Conservation (phyloP, 768 basidiomycete species). For the Suillus alpinus region DNA sequence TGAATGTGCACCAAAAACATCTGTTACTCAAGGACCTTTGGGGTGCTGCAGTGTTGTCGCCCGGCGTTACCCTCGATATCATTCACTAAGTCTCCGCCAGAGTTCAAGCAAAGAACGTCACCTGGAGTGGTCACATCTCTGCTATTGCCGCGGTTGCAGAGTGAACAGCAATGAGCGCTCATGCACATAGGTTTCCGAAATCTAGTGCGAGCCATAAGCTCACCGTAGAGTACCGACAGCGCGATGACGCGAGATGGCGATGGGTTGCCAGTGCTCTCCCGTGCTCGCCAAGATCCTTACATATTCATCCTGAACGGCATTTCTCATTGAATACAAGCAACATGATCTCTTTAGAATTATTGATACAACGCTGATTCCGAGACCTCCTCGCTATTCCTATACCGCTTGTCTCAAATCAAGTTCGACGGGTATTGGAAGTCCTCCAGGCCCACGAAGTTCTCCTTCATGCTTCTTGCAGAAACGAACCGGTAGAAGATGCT, state of each 20-base stretch:
- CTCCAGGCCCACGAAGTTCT: slow-evolving; percentile 86
- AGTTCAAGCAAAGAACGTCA: neutral
- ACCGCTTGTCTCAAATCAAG: slow-evolving; percentile 44
- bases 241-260: neutral
- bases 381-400: neutral
- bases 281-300: neutral
- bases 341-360: neutral
- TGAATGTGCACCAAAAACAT: neutral
- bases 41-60: neutral
- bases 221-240: neutral
- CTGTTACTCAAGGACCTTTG: neutral
- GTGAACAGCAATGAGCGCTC: neutral
- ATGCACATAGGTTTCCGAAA: neutral
- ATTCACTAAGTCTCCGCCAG: neutral
- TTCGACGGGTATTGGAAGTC: slow-evolving; percentile 88
- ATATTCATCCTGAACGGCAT: neutral
- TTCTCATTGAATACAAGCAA: neutral
- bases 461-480: slow-evolving; percentile 91
- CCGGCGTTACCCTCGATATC: neutral
- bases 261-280: neutral
- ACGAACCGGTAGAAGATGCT: slow-evolving; percentile 78
- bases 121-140: neutral
- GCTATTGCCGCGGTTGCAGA: neutral
- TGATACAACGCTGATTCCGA: too few species aligned
- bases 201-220: neutral